These are phyloP conservation scores for Globisporangium radiosum DNA, from an alignment of 352 stramenopile species.

Conservation along the genomic window DNA sequence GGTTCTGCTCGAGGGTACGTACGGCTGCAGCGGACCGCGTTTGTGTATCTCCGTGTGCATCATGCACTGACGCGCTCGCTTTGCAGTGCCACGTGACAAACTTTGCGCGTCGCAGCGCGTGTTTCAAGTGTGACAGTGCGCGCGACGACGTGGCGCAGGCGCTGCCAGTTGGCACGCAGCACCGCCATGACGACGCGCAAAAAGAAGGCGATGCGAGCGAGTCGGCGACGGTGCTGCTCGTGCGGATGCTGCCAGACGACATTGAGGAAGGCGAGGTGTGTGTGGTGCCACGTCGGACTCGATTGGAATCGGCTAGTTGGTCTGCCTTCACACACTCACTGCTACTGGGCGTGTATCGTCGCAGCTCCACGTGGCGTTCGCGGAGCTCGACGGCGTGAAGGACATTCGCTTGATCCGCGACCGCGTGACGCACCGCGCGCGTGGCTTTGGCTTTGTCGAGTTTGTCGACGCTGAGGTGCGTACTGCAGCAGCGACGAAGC, in stretches of 20 bases:
- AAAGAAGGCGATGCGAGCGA: constrained; percentile 10
- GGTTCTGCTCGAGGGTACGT: neutral
- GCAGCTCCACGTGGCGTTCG: constrained; percentile 74
- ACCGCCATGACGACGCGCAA: neutral
- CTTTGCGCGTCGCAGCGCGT: neutral
- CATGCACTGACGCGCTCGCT: neutral
- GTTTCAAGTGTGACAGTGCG: neutral
- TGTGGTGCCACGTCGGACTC: neutral
- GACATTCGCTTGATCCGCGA: constrained; percentile 76
- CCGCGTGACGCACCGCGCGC: constrained; percentile 49
- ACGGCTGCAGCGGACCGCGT: neutral
- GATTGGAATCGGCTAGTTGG: neutral
- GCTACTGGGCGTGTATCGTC: neutral
- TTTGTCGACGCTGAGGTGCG: constrained; percentile 62
- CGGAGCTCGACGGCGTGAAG: constrained; percentile 48
- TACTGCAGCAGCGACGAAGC: neutral
- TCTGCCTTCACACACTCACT: neutral
- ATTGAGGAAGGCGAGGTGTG: constrained; percentile 73
- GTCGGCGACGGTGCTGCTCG: constrained; percentile 57
- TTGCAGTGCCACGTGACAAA: constrained; percentile 50
- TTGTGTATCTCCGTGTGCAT: constrained; percentile 1
- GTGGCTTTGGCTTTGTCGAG: constrained; percentile 78
- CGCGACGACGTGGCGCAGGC: neutral
- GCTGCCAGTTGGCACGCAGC: constrained; percentile 1
- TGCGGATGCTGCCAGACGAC: constrained; percentile 63